Conservation (phyloP, 2,329 filamentous ascomycete genomes). For the Capronia americana region DNA sequence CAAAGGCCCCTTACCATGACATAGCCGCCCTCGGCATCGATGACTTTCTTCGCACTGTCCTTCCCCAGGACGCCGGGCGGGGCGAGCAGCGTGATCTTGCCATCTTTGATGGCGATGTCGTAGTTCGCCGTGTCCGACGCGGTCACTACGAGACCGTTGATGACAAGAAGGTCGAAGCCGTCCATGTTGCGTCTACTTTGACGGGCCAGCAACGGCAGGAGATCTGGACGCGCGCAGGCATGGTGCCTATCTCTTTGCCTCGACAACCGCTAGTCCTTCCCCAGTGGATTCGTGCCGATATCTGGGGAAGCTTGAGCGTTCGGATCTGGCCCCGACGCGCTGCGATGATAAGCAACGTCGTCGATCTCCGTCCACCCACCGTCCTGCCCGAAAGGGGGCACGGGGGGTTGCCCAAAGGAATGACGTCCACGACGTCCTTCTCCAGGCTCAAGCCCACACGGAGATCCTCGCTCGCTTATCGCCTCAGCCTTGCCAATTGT, state of each 20-base stretch:
- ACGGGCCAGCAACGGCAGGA: conserved; percentile 8
- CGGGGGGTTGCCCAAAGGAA: not conserved
- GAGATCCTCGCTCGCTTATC: conserved; percentile 15
- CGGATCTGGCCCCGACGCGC: not conserved
- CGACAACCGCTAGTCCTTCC: conserved; percentile 2
- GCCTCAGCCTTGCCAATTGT: not conserved
- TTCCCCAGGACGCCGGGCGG: conserved; percentile 47
- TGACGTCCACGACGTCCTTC: conserved; percentile 8
- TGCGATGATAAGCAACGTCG: conserved; percentile 2
- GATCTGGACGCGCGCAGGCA: conserved; percentile 16
- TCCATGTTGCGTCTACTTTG: conserved; percentile 27
- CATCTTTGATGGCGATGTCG: conserved; percentile 53
- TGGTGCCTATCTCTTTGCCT: conserved; percentile 2
- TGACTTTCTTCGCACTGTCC: conserved; percentile 43
- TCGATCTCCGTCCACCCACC: conserved; percentile 13
- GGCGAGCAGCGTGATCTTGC: conserved; percentile 52
- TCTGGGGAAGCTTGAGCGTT: conserved; percentile 3
- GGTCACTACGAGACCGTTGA: conserved; percentile 54
- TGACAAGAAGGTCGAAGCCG: conserved; percentile 50
- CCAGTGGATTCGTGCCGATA: conserved; percentile 4
- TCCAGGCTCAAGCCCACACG: not conserved
- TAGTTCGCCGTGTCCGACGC: conserved; percentile 51
- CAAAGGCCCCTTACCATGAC: conserved; percentile 43
- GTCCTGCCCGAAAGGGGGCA: not conserved
- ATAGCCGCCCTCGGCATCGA: conserved; percentile 54